Conservation (phyloP, 306 rosid species). For the Trichosanthes truncata region DNA sequence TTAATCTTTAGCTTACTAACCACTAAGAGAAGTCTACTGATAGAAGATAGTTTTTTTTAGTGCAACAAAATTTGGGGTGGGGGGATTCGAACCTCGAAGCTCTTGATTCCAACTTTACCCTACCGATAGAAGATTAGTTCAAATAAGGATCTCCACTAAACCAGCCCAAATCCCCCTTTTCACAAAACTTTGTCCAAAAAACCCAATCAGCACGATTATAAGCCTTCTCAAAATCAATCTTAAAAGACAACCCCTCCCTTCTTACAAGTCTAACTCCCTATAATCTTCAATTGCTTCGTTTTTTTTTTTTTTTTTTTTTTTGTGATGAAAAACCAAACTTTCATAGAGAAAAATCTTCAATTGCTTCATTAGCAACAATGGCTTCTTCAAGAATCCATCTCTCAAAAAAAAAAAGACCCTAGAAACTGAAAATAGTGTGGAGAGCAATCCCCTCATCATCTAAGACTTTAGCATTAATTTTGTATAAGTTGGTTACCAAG, state of each 20-base stretch:
- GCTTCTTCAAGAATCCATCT: neutral
- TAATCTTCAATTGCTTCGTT: neutral
- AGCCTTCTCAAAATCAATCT: too few relatives aligned
- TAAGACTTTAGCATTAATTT: neutral
- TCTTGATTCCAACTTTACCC: too few relatives aligned
- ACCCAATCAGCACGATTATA: neutral
- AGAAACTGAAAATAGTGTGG: neutral
- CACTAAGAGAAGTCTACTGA: neutral
- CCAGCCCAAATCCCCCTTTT: neutral
- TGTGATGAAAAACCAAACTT: too few relatives aligned
- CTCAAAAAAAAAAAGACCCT: neutral
- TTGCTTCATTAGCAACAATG: neutral
- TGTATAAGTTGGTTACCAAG: neutral
- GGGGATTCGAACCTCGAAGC: too few relatives aligned
- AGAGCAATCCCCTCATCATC: neutral
- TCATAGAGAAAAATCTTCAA: too few relatives aligned
- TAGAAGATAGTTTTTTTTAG: neutral
- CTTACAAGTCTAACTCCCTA: neutral
- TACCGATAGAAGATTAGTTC: too few relatives aligned
- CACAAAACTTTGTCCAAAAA: neutral
- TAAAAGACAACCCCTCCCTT: neutral
- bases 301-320: too few relatives aligned
- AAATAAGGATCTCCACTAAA: neutral
- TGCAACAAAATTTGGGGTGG: too few relatives aligned
- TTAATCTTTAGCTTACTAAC: neutral